Evolutionary conservation across 2,329 filamentous ascomycete genomes (phyloP).

Genomic region (Zasmidium angulare): DNA sequence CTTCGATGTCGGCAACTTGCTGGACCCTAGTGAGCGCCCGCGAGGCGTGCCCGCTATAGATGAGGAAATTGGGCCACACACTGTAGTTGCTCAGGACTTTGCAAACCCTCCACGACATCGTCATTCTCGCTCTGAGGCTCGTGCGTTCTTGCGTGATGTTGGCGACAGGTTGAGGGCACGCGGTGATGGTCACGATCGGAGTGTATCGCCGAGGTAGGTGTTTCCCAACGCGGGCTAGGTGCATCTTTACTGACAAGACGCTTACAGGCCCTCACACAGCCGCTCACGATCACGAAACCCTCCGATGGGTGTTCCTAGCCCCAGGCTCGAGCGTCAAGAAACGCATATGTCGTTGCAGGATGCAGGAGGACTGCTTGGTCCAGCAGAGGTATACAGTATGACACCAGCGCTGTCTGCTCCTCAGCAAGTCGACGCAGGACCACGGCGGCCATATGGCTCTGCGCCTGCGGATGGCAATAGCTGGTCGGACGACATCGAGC

Average conservation of each 20-base stretch:
- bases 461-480: not conserved
- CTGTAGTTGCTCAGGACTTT: conserved; percentile 44
- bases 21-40: conserved; percentile 55
- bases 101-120: conserved; percentile 25
- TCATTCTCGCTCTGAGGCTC: conserved; percentile 30
- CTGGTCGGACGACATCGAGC: conserved; percentile 15
- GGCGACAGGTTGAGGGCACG: conserved; percentile 27
- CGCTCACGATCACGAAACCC: conserved; percentile 9
- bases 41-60: conserved; percentile 50
- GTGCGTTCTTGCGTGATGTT: conserved; percentile 34
- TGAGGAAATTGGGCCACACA: conserved; percentile 54
- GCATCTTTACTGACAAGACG: not conserved
- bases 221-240: not conserved
- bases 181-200: conserved; percentile 1
- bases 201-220: conserved; percentile 1
- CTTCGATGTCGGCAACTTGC: conserved; percentile 78
- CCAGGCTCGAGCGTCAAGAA: conserved; percentile 29
- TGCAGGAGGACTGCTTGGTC: conserved; percentile 30
- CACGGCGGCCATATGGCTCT: not conserved
- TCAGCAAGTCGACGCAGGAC: not conserved
- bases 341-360: conserved; percentile 34
- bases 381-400: not conserved
- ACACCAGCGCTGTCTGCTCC: not conserved
- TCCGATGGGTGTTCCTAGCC: conserved; percentile 29
- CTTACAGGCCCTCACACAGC: not conserved